A percentile compares a stretch with the other conserved stretches of the same genome.
Evolutionary conservation across 2,329 filamentous ascomycete species (phyloP).

Genomic region (Penicillium hordei): DNA sequence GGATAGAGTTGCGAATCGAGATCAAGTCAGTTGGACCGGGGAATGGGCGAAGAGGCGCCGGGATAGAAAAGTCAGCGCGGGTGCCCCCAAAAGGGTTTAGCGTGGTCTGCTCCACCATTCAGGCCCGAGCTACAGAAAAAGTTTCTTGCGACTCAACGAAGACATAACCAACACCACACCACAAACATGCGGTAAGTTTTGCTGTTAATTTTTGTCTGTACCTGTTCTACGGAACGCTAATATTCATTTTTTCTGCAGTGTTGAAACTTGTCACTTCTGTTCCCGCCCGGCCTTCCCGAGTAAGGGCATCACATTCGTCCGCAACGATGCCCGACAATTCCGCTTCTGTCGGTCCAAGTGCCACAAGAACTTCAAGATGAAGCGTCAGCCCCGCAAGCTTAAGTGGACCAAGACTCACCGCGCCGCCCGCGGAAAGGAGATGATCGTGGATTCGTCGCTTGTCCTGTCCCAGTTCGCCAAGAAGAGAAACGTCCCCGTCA

Average conservation of each 20-base stretch:
- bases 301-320: slow-evolving; percentile 67
- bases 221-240: slow-evolving; percentile 1
- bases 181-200: slow-evolving; percentile 29
- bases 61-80: slow-evolving; percentile 43
- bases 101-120: slow-evolving; percentile 31
- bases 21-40: slow-evolving; percentile 8
- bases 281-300: slow-evolving; percentile 66
- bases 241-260: slow-evolving; percentile 25
- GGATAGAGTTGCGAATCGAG: slow-evolving; percentile 4
- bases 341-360: slow-evolving; percentile 68
- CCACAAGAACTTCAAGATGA: slow-evolving; percentile 90
- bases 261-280: slow-evolving; percentile 70
- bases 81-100: slow-evolving; percentile 35
- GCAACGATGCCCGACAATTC: slow-evolving; percentile 65
- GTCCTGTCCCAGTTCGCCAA: slow-evolving; percentile 71
- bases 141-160: slow-evolving; percentile 26
- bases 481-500: slow-evolving; percentile 88
- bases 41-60: slow-evolving; percentile 13
- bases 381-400: slow-evolving; percentile 93
- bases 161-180: slow-evolving; percentile 20
- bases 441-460: slow-evolving; percentile 92
- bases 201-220: neutral
- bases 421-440: slow-evolving; percentile 76
- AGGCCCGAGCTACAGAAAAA: slow-evolving; percentile 24
- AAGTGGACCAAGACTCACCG: slow-evolving; percentile 97